Evolutionary conservation across 2,329 filamentous ascomycete species (phyloP).

Genomic region (Fusarium nurragi): DNA sequence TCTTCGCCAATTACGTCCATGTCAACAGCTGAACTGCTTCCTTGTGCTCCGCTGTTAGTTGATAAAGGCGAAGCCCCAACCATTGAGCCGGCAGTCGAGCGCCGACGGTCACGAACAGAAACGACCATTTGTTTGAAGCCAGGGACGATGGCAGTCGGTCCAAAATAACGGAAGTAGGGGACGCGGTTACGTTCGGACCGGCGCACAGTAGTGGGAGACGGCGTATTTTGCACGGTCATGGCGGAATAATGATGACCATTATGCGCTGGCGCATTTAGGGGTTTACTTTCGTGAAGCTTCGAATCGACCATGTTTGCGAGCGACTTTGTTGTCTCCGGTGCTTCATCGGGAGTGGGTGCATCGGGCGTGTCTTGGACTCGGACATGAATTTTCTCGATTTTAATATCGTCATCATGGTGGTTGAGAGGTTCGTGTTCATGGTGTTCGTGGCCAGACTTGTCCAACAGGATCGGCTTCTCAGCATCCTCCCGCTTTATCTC

Average conservation of each 20-base stretch:
- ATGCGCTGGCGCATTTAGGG: conserved; percentile 2
- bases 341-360: conserved; percentile 7
- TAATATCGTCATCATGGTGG: conserved; percentile 51
- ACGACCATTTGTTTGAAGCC: conserved; percentile 95
- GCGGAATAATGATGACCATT: conserved; percentile 9
- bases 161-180: conserved; percentile 91
- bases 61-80: conserved; percentile 63
- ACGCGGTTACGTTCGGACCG: conserved; percentile 71
- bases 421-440: conserved; percentile 45
- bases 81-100: conserved; percentile 66
- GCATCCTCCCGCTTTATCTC: conserved; percentile 56
- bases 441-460: conserved; percentile 22
- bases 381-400: conserved; percentile 43
- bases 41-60: conserved; percentile 46
- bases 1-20: conserved; percentile 60
- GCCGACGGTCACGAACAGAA: conserved; percentile 73
- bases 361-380: conserved; percentile 24
- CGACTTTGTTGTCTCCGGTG: conserved; percentile 13
- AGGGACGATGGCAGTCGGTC: conserved; percentile 88
- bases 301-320: conserved; percentile 22
- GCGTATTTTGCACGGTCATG: conserved; percentile 39
- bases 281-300: conserved; percentile 17
- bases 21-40: conserved; percentile 55
- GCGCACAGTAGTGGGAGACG: conserved; percentile 57
- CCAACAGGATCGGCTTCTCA: conserved; percentile 36